Conservation (phyloP, 176 grass and related monocot species). For the Chloris gayana region DNA sequence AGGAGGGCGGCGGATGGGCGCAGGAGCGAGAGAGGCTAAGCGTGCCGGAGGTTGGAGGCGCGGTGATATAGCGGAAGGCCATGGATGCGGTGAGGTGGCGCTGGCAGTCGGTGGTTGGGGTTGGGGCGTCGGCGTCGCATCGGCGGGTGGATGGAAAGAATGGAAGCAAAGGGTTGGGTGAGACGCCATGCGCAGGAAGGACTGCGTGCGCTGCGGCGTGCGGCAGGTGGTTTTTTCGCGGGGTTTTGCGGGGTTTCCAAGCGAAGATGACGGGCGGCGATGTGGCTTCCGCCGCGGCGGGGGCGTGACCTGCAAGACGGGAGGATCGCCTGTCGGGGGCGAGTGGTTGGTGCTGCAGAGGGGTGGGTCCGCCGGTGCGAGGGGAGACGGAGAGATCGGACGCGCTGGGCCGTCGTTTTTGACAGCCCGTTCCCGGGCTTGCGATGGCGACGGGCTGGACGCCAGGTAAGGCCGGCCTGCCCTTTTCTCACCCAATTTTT, state of each 20-base stretch:
- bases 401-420: conserved; percentile 49
- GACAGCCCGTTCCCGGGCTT: conserved; percentile 16
- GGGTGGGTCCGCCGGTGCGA: conserved; percentile 24
- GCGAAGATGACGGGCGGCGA: conserved; percentile 52
- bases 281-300: background rate
- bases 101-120: conserved; percentile 52
- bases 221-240: conserved; percentile 39
- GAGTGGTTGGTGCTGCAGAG: conserved; percentile 24
- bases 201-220: too few species aligned
- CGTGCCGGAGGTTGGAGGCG: conserved; percentile 61
- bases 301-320: conserved; percentile 50
- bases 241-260: conserved; percentile 76
- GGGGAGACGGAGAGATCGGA: background rate
- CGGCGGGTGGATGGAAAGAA: conserved; percentile 93
- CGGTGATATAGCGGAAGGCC: conserved; percentile 46
- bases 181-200: conserved; percentile 21
- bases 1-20: background rate
- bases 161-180: conserved; percentile 82
- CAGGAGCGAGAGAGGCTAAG: conserved; percentile 30
- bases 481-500: too few species aligned
- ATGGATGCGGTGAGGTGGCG: conserved; percentile 46
- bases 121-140: conserved; percentile 80
- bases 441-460: background rate
- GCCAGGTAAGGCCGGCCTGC: background rate
- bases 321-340: conserved; percentile 34